Percentiles rank a stretch among this genome's conserved stretches.
These are phyloP conservation scores for Lineolata rhizophorae DNA, from an alignment of 495 filamentous ascomycete species.

Conservation along the genomic window DNA sequence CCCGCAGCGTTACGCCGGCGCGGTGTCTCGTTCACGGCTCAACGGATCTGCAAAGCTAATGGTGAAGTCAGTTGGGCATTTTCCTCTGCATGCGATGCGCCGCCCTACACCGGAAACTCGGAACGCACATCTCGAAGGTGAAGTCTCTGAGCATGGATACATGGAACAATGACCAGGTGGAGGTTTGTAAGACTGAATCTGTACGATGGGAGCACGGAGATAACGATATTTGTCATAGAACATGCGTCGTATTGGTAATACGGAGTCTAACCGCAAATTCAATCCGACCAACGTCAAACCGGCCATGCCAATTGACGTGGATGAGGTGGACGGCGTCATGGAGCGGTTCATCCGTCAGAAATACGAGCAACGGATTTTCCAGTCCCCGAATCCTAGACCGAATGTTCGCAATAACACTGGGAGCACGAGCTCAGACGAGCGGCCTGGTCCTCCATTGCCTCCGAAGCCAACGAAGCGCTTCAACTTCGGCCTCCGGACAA, in stretches of 20 bases:
- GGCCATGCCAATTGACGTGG: slow-evolving; percentile 63
- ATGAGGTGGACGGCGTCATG: slow-evolving; percentile 81
- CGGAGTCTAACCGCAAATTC: slow-evolving; percentile 60
- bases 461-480: slow-evolving; percentile 64
- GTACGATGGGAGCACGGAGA: too few species aligned
- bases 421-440: slow-evolving; percentile 24
- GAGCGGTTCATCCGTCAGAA: slow-evolving; percentile 88
- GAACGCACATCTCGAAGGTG: slow-evolving; percentile 94
- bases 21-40: neutral
- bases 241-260: slow-evolving; percentile 83
- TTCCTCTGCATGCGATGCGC: slow-evolving; percentile 98
- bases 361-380: slow-evolving; percentile 46
- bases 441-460: slow-evolving; percentile 63
- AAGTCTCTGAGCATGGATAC: slow-evolving; percentile 96
- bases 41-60: slow-evolving; percentile 9
- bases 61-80: slow-evolving; percentile 68
- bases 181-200: slow-evolving; percentile 38
- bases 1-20: slow-evolving; percentile 2
- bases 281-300: slow-evolving; percentile 70
- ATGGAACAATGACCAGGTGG: slow-evolving; percentile 88
- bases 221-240: slow-evolving; percentile 29
- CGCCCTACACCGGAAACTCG: slow-evolving; percentile 83
- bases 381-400: slow-evolving; percentile 8
- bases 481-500: slow-evolving; percentile 45
- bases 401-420: slow-evolving; percentile 24